Evolutionary conservation across 305 asterid species (phyloP).

Genomic region (Fraxinus angustifolia): DNA sequence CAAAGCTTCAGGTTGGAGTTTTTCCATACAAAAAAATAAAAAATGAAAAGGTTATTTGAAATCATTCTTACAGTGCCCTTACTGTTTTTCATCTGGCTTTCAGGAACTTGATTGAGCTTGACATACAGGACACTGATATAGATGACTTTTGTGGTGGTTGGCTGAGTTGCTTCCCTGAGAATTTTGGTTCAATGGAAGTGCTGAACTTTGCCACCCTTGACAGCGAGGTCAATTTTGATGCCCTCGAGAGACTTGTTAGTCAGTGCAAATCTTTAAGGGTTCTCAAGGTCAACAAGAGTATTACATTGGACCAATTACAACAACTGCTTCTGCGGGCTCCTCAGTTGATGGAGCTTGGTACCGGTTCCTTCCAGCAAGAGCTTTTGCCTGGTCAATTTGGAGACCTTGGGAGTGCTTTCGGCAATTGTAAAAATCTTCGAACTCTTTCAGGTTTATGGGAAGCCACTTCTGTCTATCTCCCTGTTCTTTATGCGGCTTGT

Average conservation of each 20-base stretch:
- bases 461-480: constrained; percentile 46
- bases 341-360: constrained; percentile 58
- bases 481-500: constrained; percentile 70
- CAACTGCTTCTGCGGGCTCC: constrained; percentile 62
- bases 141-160: constrained; percentile 60
- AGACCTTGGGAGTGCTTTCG: constrained; percentile 52
- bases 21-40: background rate
- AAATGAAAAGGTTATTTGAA: background rate
- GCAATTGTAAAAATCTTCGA: constrained; percentile 48
- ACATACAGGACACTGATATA: constrained; percentile 63
- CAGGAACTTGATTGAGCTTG: constrained; percentile 78
- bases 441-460: constrained; percentile 73
- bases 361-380: constrained; percentile 68
- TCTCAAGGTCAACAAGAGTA: constrained; percentile 60
- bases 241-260: constrained; percentile 65
- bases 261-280: constrained; percentile 62
- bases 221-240: constrained; percentile 60
- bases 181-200: constrained; percentile 59
- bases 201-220: constrained; percentile 63
- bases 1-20: background rate
- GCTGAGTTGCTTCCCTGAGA: constrained; percentile 75
- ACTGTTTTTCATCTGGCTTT: constrained; percentile 19
- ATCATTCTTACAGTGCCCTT: background rate
- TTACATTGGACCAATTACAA: constrained; percentile 52
- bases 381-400: constrained; percentile 45